Percentiles rank a stretch among this genome's conserved stretches.
Evolutionary conservation across 176 grass and related monocot genomes (phyloP).

Genomic region (Rhynchospora tenuis): DNA sequence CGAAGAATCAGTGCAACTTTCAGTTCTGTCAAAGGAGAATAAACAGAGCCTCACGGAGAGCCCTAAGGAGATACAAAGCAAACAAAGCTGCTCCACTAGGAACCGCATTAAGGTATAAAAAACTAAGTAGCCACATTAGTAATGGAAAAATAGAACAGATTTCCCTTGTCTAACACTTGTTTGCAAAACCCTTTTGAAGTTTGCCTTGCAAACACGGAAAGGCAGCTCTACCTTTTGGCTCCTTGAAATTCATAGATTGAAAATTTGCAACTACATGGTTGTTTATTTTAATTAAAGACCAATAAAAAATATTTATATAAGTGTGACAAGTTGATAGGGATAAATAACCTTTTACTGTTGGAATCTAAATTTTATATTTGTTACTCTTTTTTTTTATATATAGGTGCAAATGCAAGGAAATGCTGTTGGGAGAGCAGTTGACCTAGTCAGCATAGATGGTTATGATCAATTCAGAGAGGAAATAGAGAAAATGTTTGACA

Average conservation of each 20-base stretch:
- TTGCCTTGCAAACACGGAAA: neutral
- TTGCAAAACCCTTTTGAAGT: neutral
- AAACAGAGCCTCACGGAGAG: conserved; percentile 12
- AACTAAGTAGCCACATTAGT: neutral
- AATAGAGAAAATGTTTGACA: conserved; percentile 72
- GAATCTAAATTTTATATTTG: neutral
- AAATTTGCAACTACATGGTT: neutral
- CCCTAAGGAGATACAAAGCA: conserved; percentile 36
- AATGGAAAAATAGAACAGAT: neutral
- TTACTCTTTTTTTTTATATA: conserved; percentile 5
- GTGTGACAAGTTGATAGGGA: neutral
- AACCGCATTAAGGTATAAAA: conserved; percentile 36
- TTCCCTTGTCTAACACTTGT: neutral
- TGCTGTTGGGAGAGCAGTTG: conserved; percentile 68
- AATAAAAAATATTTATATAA: neutral
- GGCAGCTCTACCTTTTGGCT: neutral
- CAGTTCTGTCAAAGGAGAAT: conserved; percentile 21
- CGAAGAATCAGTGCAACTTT: conserved; percentile 14
- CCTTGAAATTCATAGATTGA: neutral
- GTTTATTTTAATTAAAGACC: neutral
- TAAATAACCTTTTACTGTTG: neutral
- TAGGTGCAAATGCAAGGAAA: conserved; percentile 96
- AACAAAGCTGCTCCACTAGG: conserved; percentile 25
- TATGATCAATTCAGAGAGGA: conserved; percentile 52
- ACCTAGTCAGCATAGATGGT: conserved; percentile 51